Conservation (phyloP, 1,284 basidiomycete species). For the Rhodofomes roseus region DNA sequence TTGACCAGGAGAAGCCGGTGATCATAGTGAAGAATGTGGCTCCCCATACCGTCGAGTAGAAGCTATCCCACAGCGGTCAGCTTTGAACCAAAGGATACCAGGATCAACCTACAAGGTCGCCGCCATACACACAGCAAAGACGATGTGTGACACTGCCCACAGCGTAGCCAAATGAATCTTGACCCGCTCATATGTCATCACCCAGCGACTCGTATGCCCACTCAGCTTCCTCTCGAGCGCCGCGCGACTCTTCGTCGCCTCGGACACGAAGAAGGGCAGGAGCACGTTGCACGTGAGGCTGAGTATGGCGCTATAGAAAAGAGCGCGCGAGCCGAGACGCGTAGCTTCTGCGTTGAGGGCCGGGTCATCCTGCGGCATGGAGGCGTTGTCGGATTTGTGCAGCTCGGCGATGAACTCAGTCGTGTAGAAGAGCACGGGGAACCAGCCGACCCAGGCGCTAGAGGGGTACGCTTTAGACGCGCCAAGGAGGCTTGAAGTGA, state of each 20-base stretch:
- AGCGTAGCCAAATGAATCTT: conserved; percentile 60
- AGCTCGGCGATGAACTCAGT: conserved; percentile 86
- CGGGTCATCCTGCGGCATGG: conserved; percentile 29
- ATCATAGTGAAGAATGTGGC: conserved; percentile 65
- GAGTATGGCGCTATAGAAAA: conserved; percentile 76
- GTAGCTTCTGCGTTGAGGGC: conserved; percentile 42
- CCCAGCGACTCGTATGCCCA: conserved; percentile 17
- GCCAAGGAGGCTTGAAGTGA: conserved; percentile 8
- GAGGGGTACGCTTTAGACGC: not conserved
- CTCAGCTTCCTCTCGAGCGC: conserved; percentile 22
- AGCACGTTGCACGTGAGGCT: conserved; percentile 68
- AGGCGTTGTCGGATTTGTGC: conserved; percentile 53
- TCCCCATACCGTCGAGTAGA: conserved; percentile 57
- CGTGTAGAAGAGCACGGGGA: conserved; percentile 86
- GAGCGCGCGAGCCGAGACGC: conserved; percentile 78
- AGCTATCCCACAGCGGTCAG: conserved; percentile 34
- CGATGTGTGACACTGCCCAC: conserved; percentile 75
- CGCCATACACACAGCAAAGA: conserved; percentile 69
- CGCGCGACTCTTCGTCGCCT: conserved; percentile 23
- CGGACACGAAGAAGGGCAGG: conserved; percentile 67
- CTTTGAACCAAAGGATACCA: no score
- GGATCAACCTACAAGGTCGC: conserved; percentile 60
- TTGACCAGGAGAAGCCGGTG: conserved; percentile 76
- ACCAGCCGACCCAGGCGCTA: conserved; percentile 84
- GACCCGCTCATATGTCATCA: conserved; percentile 29